Conservation (phyloP, 306 rosid genomes). For the Acacia acuminata region DNA sequence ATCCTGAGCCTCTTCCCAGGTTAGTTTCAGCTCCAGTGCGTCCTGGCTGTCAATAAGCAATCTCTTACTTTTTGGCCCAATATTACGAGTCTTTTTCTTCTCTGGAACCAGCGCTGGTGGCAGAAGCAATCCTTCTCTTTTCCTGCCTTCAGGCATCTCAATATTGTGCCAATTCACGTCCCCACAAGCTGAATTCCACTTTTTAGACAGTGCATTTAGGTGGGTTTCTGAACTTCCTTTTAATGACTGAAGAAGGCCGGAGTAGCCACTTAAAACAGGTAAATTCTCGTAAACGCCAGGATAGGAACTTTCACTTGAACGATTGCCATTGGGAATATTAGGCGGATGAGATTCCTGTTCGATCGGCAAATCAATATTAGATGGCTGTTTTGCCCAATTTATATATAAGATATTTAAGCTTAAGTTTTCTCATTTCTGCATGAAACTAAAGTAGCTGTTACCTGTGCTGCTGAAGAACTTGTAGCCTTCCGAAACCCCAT, state of each 20-base stretch:
- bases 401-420: slow-evolving; percentile 43
- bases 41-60: slow-evolving; percentile 94
- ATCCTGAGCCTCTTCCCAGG: slow-evolving; percentile 99
- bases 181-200: slow-evolving; percentile 67
- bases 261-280: slow-evolving; percentile 88
- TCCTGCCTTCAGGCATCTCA: slow-evolving; percentile 69
- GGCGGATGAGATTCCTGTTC: slow-evolving; percentile 85
- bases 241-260: slow-evolving; percentile 93
- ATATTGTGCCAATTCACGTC: slow-evolving; percentile 74
- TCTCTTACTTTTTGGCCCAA: slow-evolving; percentile 96
- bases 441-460: slow-evolving; percentile 50
- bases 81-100: slow-evolving; percentile 83
- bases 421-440: slow-evolving; percentile 30
- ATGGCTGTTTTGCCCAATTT: neutral
- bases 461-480: slow-evolving; percentile 75
- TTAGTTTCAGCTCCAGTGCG: slow-evolving; percentile 87
- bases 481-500: slow-evolving; percentile 97
- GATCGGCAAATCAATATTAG: slow-evolving; percentile 52
- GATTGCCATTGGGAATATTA: slow-evolving; percentile 74
- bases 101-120: slow-evolving; percentile 70
- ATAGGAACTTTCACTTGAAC: slow-evolving; percentile 85
- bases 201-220: slow-evolving; percentile 66
- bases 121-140: slow-evolving; percentile 69
- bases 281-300: slow-evolving; percentile 90
- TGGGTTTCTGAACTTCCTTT: slow-evolving; percentile 83